phyloP scores from a whole-genome alignment of 2,329 filamentous ascomycete species.

The Phyllosticta citrichinensis region DNA sequence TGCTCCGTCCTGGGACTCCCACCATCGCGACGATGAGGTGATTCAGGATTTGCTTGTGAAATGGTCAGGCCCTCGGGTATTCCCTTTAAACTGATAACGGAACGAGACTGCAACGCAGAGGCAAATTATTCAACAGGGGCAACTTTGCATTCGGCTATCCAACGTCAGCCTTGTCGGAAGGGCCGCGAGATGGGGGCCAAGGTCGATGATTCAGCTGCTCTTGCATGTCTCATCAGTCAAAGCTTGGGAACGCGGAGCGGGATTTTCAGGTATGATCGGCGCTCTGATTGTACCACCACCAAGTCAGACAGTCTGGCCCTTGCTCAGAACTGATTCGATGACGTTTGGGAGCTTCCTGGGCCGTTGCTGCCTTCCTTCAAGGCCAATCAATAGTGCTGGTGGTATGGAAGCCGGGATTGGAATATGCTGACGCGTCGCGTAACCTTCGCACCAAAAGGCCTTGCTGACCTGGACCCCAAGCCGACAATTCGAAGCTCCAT shows the following conservation, averaged over 20 bases:
- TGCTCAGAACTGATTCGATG: neutral
- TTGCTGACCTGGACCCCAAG: neutral
- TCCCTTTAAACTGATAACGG: neutral
- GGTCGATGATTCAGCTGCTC: neutral
- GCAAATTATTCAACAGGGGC: neutral
- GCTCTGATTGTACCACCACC: neutral
- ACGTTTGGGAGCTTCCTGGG: neutral
- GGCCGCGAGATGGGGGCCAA: neutral
- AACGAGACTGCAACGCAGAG: neutral
- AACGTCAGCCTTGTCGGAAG: neutral
- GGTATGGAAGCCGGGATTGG: neutral
- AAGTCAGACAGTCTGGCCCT: neutral
- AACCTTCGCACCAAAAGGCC: neutral
- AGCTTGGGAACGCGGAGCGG: neutral
- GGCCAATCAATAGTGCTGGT: neutral
- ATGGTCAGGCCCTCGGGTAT: neutral
- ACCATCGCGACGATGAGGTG: conserved; percentile 1
- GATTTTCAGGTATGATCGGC: neutral
- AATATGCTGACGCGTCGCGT: neutral
- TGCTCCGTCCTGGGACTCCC: conserved; percentile 9
- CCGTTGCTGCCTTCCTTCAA: neutral
- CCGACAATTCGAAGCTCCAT: neutral
- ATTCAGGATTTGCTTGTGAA: neutral
- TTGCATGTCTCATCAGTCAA: neutral
- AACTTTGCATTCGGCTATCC: neutral